Evolutionary conservation across 768 basidiomycete genomes (phyloP).

Genomic region (Serendipita sp.): DNA sequence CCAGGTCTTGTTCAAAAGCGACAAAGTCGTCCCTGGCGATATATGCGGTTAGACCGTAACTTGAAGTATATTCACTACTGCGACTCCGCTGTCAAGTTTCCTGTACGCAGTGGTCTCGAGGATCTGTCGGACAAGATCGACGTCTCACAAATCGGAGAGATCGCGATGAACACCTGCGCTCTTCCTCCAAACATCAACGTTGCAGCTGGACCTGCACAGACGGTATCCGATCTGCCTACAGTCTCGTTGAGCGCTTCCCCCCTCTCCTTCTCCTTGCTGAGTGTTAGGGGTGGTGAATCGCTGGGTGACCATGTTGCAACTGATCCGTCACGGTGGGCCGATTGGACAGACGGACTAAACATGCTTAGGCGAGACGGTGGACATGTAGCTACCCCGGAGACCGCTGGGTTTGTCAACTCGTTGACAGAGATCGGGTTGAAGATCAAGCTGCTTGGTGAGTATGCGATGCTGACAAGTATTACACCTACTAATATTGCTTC

Average conservation of each 20-base stretch:
- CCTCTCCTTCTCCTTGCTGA: constrained; percentile 63
- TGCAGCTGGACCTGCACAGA: constrained; percentile 20
- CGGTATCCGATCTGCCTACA: neutral
- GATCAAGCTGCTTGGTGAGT: constrained; percentile 71
- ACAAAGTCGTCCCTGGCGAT: constrained; percentile 61
- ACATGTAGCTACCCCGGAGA: constrained; percentile 71
- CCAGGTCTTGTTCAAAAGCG: constrained; percentile 38
- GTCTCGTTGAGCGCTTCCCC: constrained; percentile 29
- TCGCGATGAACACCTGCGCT: constrained; percentile 57
- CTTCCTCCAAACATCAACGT: constrained; percentile 34
- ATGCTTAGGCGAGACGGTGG: constrained; percentile 71
- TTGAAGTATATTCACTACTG: constrained; percentile 73
- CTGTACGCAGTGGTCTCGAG: constrained; percentile 63
- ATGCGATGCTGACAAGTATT: neutral
- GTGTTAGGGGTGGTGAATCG: constrained; percentile 44
- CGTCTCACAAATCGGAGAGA: constrained; percentile 60
- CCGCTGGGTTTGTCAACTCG: constrained; percentile 69
- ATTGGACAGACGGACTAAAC: constrained; percentile 89
- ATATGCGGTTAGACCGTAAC: constrained; percentile 60
- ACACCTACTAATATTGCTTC: neutral
- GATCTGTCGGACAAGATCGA: constrained; percentile 82
- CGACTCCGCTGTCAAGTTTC: constrained; percentile 65
- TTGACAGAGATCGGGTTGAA: constrained; percentile 85
- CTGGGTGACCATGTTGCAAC: constrained; percentile 67
- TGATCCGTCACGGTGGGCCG: constrained; percentile 67